Evolutionary conservation across 202 grass and related monocot species (phyloP).

Genomic region (Cymbopogon flexuosus): DNA sequence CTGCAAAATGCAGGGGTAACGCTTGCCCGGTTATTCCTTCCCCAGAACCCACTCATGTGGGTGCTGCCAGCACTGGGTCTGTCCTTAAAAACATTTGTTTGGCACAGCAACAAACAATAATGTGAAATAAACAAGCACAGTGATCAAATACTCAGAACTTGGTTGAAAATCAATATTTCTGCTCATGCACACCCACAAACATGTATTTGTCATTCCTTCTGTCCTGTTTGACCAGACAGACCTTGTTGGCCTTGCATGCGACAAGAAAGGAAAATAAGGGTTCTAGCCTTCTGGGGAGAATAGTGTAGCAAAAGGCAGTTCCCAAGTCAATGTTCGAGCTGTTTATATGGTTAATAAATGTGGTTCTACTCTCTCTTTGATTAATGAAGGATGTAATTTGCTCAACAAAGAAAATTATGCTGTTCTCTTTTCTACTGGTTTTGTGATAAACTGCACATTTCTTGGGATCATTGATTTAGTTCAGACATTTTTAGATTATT

Average conservation of each 20-base stretch:
- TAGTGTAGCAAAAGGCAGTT: slow-evolving; percentile 8
- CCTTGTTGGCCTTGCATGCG: neutral
- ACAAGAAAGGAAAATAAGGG: neutral
- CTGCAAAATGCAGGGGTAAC: too few species aligned
- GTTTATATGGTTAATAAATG: slow-evolving; percentile 12
- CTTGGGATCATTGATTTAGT: neutral
- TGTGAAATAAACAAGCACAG: neutral
- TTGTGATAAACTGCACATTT: neutral
- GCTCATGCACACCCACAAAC: neutral
- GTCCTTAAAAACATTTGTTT: neutral
- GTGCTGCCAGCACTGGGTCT: too few species aligned
- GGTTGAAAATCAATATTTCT: neutral
- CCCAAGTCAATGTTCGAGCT: neutral
- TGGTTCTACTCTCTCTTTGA: slow-evolving; percentile 8
- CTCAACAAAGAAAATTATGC: neutral
- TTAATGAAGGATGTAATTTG: neutral
- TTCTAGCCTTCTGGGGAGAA: neutral
- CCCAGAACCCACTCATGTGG: too few species aligned
- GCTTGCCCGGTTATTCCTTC: too few species aligned
- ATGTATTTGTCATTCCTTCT: neutral
- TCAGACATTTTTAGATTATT: slow-evolving; percentile 3
- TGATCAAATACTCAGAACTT: slow-evolving; percentile 6
- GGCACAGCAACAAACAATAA: neutral
- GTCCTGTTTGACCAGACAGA: neutral
- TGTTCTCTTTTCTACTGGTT: slow-evolving; percentile 1